Base-by-base conservation (phyloP, 2,329 filamentous ascomycete genomes). In the Fusarium sp. region DNA sequence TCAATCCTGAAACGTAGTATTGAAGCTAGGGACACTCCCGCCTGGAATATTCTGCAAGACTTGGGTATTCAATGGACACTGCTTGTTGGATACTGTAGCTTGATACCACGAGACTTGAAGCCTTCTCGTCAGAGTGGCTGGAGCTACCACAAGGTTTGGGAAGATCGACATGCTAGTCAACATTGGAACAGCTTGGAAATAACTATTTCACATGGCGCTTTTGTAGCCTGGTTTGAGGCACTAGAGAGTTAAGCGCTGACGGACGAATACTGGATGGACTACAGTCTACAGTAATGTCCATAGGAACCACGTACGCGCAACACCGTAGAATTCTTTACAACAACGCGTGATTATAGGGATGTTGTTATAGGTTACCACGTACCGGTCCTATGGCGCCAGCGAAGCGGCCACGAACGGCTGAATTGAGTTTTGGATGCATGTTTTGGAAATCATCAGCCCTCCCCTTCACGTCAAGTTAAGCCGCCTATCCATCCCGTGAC, bases 331-430 rank as follows among this genome's bases (percentile, higher is more conserved):
- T 45, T 38, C 29, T 54, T 54, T 15, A 40, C 36, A 25, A 54
- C 40, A 35, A 19, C 19, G 19, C 19, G 19, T 19, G 19, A 19
- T 19, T 3, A 19, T 19, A 19, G 19, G 19, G 19, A 19, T 19
- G 19, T 19, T 19, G 19, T 40, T 52, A 29, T 41, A 53, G 50
- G 41, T 38, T 65, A 28, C 50, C 58, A 22, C 48, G 58, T 31
- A 47, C 52, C 24, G 32, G 42, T 25, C 38, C 49, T 68, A 68
- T 53, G 54, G 55, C 44, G 63, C 60, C 57, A 70, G 47, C 50
- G 59, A 70, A 54, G 67, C 54, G 42, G 55, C 49, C 36, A 58
- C 57, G 48, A 50, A 58, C 15, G 38, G 49, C 34, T 38, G 50
- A 29, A 45, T 55, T 45, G 42, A 59, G 43, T 57, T 41, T 15